Percentiles rank a stretch among this genome's conserved stretches.
These are phyloP conservation scores for Albifimbria verrucaria DNA, from an alignment of 2,329 filamentous ascomycete genomes.

Conservation along the genomic window DNA sequence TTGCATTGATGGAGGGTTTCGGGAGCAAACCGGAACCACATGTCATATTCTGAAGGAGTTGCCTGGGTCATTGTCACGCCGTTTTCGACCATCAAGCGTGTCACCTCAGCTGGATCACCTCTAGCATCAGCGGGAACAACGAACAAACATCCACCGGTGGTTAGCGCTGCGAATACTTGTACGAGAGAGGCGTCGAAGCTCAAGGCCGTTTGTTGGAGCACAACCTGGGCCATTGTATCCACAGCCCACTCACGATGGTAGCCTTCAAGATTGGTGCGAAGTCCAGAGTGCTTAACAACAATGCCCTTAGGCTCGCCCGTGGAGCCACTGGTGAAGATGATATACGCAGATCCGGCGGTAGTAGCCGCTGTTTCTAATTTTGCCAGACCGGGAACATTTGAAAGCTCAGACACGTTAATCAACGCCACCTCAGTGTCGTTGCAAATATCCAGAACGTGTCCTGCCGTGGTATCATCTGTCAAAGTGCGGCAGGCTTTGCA, in stretches of 20 bases:
- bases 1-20: no score
- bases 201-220: background rate
- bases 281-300: background rate
- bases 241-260: no score
- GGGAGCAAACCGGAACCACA: no score
- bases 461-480: background rate
- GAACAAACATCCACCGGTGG: background rate
- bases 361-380: no score
- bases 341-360: no score
- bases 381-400: no score
- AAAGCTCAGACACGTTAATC: background rate
- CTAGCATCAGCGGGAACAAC: background rate
- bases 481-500: background rate
- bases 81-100: background rate
- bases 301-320: constrained; percentile 5
- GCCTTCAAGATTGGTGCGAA: background rate
- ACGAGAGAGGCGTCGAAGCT: background rate
- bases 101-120: background rate
- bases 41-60: background rate
- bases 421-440: background rate
- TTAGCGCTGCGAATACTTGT: background rate
- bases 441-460: background rate
- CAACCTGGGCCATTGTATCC: background rate
- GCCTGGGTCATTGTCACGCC: background rate
- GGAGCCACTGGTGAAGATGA: constrained; percentile 6